Evolutionary conservation across 208 protist species (phyloP).

Genomic region (Blechomonas ayalai): DNA sequence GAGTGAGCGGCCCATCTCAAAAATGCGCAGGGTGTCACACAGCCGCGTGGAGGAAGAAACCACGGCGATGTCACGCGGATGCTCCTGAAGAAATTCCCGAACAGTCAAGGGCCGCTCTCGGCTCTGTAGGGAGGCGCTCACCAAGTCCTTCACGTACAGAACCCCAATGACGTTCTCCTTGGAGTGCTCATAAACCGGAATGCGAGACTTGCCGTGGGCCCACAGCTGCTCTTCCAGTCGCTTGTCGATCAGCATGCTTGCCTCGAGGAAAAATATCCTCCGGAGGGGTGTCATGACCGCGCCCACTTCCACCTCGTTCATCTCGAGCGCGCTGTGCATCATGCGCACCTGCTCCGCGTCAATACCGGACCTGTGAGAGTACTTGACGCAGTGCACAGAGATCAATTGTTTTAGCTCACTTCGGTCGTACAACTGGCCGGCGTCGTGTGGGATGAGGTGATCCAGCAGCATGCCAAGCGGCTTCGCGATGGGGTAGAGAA

Average conservation of each 20-base stretch:
- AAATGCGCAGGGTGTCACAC: slow-evolving; percentile 45
- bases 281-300: slow-evolving; percentile 52
- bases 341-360: slow-evolving; percentile 58
- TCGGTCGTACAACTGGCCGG: slow-evolving; percentile 68
- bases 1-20: slow-evolving; percentile 41
- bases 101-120: slow-evolving; percentile 30
- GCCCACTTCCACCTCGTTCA: slow-evolving; percentile 40
- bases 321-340: slow-evolving; percentile 70
- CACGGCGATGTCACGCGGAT: slow-evolving; percentile 50
- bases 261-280: slow-evolving; percentile 44
- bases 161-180: slow-evolving; percentile 50
- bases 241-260: slow-evolving; percentile 17
- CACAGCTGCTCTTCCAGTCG: slow-evolving; percentile 48
- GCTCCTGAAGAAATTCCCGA: slow-evolving; percentile 32
- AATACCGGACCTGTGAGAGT: slow-evolving; percentile 53
- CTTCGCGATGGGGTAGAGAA: slow-evolving; percentile 66
- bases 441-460: slow-evolving; percentile 59
- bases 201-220: slow-evolving; percentile 61
- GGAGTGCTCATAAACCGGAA: slow-evolving; percentile 47
- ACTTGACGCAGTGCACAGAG: slow-evolving; percentile 67
- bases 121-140: slow-evolving; percentile 27
- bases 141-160: slow-evolving; percentile 68
- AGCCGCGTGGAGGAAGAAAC: slow-evolving; percentile 33
- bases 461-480: slow-evolving; percentile 70
- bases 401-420: slow-evolving; percentile 76